Evolutionary conservation across 495 filamentous ascomycete species (phyloP).

Genomic region (Podospora anserina): DNA sequence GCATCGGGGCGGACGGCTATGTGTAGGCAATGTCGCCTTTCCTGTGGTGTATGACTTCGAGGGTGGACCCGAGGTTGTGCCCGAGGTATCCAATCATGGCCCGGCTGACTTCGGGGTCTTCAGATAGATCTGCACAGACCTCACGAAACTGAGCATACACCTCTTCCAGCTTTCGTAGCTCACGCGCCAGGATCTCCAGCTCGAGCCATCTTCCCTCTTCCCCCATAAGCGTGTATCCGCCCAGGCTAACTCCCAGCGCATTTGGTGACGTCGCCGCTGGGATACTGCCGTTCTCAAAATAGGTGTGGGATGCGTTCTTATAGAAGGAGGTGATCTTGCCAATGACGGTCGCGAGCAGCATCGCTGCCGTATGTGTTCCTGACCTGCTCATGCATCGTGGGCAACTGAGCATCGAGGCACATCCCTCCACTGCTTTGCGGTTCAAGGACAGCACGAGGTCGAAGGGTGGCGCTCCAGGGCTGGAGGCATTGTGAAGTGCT

Average conservation of each 20-base stretch:
- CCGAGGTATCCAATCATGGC: slow-evolving; percentile 44
- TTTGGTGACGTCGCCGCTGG: slow-evolving; percentile 25
- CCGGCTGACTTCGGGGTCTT: slow-evolving; percentile 41
- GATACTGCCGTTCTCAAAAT: slow-evolving; percentile 32
- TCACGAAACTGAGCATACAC: slow-evolving; percentile 43
- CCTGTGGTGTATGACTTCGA: slow-evolving; percentile 37
- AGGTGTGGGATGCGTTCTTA: slow-evolving; percentile 39
- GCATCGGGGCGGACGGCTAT: slow-evolving; percentile 6
- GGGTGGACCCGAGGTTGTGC: slow-evolving; percentile 37
- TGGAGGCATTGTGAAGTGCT: slow-evolving; percentile 46
- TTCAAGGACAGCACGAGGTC: slow-evolving; percentile 46
- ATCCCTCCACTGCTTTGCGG: slow-evolving; percentile 48
- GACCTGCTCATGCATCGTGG: slow-evolving; percentile 39
- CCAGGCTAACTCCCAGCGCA: slow-evolving; percentile 39
- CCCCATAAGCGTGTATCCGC: slow-evolving; percentile 42
- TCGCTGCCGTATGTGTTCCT: slow-evolving; percentile 42
- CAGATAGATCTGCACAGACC: slow-evolving; percentile 39
- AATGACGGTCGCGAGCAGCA: slow-evolving; percentile 49
- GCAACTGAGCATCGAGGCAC: slow-evolving; percentile 45
- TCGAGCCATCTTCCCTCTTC: slow-evolving; percentile 46
- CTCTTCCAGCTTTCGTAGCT: slow-evolving; percentile 46
- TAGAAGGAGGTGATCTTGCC: slow-evolving; percentile 49
- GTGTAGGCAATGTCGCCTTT: slow-evolving; percentile 32
- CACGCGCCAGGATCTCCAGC: slow-evolving; percentile 45
- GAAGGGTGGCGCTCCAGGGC: slow-evolving; percentile 37